A percentile compares a stretch with the other conserved stretches of the same genome.
Conservation (phyloP, 495 filamentous ascomycete species). For the Tuber magnatum region DNA sequence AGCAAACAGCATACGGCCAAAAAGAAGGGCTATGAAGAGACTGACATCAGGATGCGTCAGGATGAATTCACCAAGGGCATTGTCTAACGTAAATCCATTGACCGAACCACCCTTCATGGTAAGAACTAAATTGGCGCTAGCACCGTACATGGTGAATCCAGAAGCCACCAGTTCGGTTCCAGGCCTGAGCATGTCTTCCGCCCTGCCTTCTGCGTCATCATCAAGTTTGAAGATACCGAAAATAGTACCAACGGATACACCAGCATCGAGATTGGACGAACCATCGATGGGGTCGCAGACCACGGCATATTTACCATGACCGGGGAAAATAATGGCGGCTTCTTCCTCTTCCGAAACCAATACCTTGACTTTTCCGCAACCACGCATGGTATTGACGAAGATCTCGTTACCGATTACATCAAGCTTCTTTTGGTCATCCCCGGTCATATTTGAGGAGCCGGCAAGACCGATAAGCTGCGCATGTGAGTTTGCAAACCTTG, state of each 20-base stretch:
- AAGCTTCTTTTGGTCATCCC: constrained; percentile 98
- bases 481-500: constrained; percentile 9
- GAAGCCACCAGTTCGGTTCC: constrained; percentile 86
- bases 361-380: constrained; percentile 77
- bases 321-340: constrained; percentile 76
- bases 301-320: constrained; percentile 86
- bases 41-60: constrained; percentile 74
- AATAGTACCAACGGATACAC: constrained; percentile 96
- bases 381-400: constrained; percentile 89
- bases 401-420: constrained; percentile 98
- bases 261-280: constrained; percentile 92
- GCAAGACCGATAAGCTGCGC: constrained; percentile 71
- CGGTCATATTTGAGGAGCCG: constrained; percentile 88
- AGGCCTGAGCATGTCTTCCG: constrained; percentile 77
- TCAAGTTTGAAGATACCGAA: constrained; percentile 88
- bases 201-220: constrained; percentile 59
- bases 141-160: constrained; percentile 99
- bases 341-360: constrained; percentile 97
- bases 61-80: constrained; percentile 95
- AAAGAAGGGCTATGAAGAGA: neutral
- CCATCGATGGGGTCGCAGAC: constrained; percentile 98
- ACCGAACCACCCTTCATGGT: constrained; percentile 91
- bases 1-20: constrained; percentile 2
- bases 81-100: constrained; percentile 96
- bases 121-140: constrained; percentile 89